These are phyloP conservation scores for Plasmodium vinckei DNA, from an alignment of 169 alveolate genomes.

Conservation along the genomic window DNA sequence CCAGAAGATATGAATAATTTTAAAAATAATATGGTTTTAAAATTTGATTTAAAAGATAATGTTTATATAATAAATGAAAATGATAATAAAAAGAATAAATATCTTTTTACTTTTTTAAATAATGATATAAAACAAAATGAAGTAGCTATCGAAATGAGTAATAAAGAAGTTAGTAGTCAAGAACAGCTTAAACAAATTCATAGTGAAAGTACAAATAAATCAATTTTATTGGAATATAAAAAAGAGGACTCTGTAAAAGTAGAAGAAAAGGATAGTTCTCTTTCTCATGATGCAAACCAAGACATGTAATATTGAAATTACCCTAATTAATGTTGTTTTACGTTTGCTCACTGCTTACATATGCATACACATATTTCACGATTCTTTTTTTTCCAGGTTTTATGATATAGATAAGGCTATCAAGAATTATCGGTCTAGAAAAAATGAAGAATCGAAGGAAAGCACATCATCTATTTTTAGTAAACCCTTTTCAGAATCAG, in stretches of 20 bases:
- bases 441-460: conserved; percentile 14
- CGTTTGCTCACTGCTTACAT: neutral
- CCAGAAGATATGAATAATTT: conserved; percentile 23
- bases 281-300: neutral
- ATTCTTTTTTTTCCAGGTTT: conserved; percentile 3
- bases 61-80: conserved; percentile 16
- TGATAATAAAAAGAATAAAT: conserved; percentile 10
- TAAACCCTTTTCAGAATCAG: neutral
- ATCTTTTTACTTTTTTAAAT: conserved; percentile 6
- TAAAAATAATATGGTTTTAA: conserved; percentile 19
- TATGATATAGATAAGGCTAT: conserved; percentile 40
- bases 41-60: conserved; percentile 7
- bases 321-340: neutral
- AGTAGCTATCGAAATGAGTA: neutral
- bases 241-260: conserved; percentile 3
- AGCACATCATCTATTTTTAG: neutral
- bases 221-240: conserved; percentile 19
- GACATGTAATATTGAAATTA: conserved; percentile 17
- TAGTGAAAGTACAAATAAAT: conserved; percentile 24
- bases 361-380: neutral
- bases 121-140: neutral
- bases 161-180: neutral
- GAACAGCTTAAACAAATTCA: conserved; percentile 1
- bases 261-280: neutral
- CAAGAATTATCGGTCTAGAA: conserved; percentile 21